A percentile compares a stretch with the other conserved stretches of the same genome.
phyloP scores from a whole-genome alignment of 1,139 yeast genomes.

The Yamadazyma trypodendri region DNA sequence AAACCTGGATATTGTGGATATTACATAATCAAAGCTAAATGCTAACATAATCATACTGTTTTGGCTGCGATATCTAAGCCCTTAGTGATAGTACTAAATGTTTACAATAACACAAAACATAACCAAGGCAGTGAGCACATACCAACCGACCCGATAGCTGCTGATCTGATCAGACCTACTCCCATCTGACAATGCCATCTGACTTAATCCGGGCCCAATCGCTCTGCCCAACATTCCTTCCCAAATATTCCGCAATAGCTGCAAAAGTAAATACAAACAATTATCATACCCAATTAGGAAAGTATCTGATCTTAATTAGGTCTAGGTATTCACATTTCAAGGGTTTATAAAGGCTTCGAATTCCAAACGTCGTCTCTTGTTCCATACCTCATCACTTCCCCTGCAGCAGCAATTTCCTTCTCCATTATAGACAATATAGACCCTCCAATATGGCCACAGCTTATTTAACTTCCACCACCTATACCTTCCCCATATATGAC shows the following conservation, averaged over 20 bases:
- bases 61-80: background rate
- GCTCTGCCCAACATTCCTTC: too few species aligned
- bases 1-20: too few species aligned
- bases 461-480: constrained; percentile 18
- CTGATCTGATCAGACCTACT: too few species aligned
- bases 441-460: constrained; percentile 3
- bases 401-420: background rate
- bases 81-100: too few species aligned
- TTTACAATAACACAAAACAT: too few species aligned
- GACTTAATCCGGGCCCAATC: too few species aligned
- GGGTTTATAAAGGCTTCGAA: background rate
- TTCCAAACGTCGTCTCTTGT: background rate
- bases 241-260: constrained; percentile 13
- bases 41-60: background rate
- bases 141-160: too few species aligned
- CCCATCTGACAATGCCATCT: too few species aligned
- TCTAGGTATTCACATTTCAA: background rate
- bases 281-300: constrained; percentile 20
- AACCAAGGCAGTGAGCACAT: too few species aligned
- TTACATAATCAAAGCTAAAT: background rate
- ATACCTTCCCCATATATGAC: constrained; percentile 22
- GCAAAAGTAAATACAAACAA: constrained; percentile 22
- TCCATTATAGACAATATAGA: constrained; percentile 1
- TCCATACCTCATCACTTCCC: background rate
- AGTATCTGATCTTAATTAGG: background rate